A percentile compares a stretch with the other conserved stretches of the same genome.
These are phyloP conservation scores for Vitis amurensis DNA, from an alignment of 164 flowering plant genomes.

Conservation along the genomic window DNA sequence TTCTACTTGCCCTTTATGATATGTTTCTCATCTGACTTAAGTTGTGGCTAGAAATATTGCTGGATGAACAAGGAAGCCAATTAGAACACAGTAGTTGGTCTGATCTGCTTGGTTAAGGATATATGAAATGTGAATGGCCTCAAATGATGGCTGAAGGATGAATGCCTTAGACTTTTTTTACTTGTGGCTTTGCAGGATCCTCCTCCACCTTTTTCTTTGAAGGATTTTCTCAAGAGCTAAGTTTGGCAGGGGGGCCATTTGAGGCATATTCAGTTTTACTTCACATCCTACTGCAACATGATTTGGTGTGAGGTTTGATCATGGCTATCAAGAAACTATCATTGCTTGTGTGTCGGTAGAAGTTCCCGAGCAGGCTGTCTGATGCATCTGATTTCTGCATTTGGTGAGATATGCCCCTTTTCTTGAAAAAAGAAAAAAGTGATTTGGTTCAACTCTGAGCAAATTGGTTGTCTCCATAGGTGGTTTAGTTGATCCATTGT, in stretches of 20 bases:
- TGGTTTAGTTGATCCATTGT: conserved; percentile 1
- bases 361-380: conserved; percentile 3
- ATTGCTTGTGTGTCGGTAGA: conserved; percentile 4
- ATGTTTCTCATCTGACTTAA: background rate
- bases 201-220: conserved; percentile 61
- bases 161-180: conserved; percentile 4
- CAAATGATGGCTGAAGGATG: background rate
- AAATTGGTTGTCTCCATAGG: background rate
- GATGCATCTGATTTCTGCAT: conserved; percentile 10
- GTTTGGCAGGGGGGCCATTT: background rate
- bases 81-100: background rate
- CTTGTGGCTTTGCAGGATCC: conserved; percentile 48
- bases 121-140: background rate
- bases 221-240: conserved; percentile 71
- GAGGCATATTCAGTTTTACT: conserved; percentile 9
- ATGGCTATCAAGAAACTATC: conserved; percentile 10
- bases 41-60: background rate
- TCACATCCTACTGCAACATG: conserved; percentile 9
- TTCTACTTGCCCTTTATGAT: background rate
- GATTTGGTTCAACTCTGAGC: conserved; percentile 13
- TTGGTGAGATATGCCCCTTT: conserved; percentile 12
- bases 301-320: conserved; percentile 14
- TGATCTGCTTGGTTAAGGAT: background rate
- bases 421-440: background rate
- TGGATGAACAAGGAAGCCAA: background rate